A percentile compares a stretch with the other conserved stretches of the same genome.
These are phyloP conservation scores for Fusarium denticulatum DNA, from an alignment of 2,329 filamentous ascomycete species.

Conservation along the genomic window DNA sequence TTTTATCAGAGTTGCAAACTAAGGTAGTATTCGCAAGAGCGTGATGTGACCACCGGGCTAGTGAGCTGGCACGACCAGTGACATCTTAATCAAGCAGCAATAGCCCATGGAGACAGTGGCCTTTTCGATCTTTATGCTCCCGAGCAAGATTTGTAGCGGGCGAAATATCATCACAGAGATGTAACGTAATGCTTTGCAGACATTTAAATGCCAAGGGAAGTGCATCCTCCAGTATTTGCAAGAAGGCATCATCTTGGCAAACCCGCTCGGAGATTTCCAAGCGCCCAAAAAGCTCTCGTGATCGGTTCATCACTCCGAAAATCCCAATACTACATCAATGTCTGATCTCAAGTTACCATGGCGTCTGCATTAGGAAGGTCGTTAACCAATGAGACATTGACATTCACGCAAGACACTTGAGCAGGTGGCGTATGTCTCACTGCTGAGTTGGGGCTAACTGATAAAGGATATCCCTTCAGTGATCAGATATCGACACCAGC, in stretches of 20 bases:
- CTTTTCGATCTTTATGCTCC: no score
- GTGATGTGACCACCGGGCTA: slow-evolving; percentile 8
- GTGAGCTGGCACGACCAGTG: not conserved
- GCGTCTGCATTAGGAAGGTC: slow-evolving; percentile 13
- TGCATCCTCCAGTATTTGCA: not conserved
- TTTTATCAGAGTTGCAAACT: not conserved
- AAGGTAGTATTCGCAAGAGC: slow-evolving; percentile 12
- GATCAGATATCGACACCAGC: not conserved
- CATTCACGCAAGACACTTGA: slow-evolving; percentile 3
- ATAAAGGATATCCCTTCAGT: not conserved
- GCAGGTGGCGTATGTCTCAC: slow-evolving; percentile 23
- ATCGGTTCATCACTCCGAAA: not conserved
- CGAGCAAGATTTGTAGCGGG: not conserved
- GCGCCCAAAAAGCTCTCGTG: not conserved
- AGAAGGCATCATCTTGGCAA: not conserved
- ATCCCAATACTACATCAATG: slow-evolving; percentile 4
- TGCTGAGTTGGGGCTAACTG: not conserved
- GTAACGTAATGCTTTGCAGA: not conserved
- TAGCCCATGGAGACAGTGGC: no score
- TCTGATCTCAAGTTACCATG: not conserved
- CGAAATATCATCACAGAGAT: no score
- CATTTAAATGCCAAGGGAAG: not conserved
- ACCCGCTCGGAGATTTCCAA: not conserved
- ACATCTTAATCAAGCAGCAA: not conserved
- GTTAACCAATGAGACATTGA: not conserved